A percentile compares a stretch with the other conserved stretches of the same genome.
Evolutionary conservation across 345 rosid genomes (phyloP).

Genomic region (sweet orange (Citrus sinensis)): DVS_A1.0 CM039165.1:35086501-35087000

Average conservation of each 20-base stretch:
- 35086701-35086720: too few species aligned
- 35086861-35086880: slow-evolving; percentile 33
- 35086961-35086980: too few species aligned
- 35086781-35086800: too few species aligned
- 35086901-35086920: neutral
- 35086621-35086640: slow-evolving; percentile 22
- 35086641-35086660: slow-evolving; percentile 4
- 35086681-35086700: slow-evolving; percentile 16
- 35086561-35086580: neutral
- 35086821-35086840: slow-evolving; percentile 22
- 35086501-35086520: slow-evolving; percentile 16
- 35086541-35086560: neutral
- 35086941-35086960: neutral
- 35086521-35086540: slow-evolving; percentile 17
- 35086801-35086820: neutral
- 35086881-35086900: slow-evolving; percentile 13
- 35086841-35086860: slow-evolving; percentile 13
- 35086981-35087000: too few species aligned
- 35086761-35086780: too few species aligned
- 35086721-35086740: too few species aligned
- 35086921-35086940: neutral
- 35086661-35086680: slow-evolving; percentile 7
- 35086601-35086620: neutral
- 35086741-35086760: too few species aligned
- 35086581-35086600: neutral